phyloP scores from a whole-genome alignment of 2,329 filamentous ascomycete genomes.

The Myriosclerotinia curreyana region DNA sequence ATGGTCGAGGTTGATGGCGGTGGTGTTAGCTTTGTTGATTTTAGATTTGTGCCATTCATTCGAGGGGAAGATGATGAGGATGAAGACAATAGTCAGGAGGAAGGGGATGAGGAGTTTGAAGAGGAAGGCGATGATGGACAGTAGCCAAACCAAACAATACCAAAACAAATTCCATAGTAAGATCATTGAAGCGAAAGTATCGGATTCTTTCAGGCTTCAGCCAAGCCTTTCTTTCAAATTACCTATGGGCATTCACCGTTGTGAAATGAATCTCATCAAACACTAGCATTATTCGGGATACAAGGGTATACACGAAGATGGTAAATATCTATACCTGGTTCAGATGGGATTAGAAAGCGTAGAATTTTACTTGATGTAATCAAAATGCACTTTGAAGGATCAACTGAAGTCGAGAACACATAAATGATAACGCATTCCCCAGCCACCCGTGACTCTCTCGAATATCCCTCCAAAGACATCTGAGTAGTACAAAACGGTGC shows the following conservation, averaged over 20 bases:
- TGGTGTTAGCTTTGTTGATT: conserved; percentile 73
- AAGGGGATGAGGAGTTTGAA: conserved; percentile 37
- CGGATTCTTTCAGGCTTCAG: neutral
- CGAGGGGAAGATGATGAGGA: conserved; percentile 54
- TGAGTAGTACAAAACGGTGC: too few relatives aligned
- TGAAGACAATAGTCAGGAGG: conserved; percentile 45
- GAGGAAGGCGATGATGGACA: conserved; percentile 9
- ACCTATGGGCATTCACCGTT: neutral
- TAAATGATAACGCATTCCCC: too few relatives aligned
- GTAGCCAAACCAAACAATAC: neutral
- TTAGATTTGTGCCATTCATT: conserved; percentile 73
- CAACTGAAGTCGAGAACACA: too few relatives aligned
- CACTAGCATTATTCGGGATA: too few relatives aligned
- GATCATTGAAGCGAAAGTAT: neutral
- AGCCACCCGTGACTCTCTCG: too few relatives aligned
- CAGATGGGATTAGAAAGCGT: too few relatives aligned
- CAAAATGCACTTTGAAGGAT: too few relatives aligned
- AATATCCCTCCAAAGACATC: too few relatives aligned
- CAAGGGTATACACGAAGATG: too few relatives aligned
- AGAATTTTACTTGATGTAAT: too few relatives aligned
- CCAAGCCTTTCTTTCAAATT: neutral
- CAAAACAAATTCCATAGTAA: neutral
- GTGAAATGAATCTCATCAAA: neutral
- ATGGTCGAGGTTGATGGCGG: conserved; percentile 84
- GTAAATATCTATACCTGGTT: too few relatives aligned